These are phyloP conservation scores for Xylaria venustula DNA, from an alignment of 495 filamentous ascomycete genomes.

Conservation along the genomic window DNA sequence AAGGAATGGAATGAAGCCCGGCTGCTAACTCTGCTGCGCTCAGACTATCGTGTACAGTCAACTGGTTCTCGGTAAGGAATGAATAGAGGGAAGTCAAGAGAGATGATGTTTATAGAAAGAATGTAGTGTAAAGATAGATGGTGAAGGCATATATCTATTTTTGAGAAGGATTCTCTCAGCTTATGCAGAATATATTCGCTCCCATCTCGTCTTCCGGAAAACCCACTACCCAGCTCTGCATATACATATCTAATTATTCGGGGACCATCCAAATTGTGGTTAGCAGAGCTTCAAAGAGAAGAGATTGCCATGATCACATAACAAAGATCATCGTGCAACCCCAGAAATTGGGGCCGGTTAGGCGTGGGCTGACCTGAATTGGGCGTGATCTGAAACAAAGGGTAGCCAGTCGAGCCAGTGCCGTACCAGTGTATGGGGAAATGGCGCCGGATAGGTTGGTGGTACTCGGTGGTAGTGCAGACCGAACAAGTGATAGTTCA, in stretches of 20 bases:
- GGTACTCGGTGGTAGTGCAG: background rate
- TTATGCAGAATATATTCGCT: background rate
- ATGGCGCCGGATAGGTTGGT: no score
- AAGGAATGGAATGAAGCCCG: slow-evolving; percentile 16
- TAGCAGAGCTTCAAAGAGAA: slow-evolving; percentile 12
- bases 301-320: slow-evolving; percentile 25
- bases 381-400: slow-evolving; percentile 24
- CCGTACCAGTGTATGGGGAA: background rate
- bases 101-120: slow-evolving; percentile 5
- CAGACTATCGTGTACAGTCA: background rate
- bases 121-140: background rate
- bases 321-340: slow-evolving; percentile 16
- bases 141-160: background rate
- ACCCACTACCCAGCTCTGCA: background rate
- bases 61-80: slow-evolving; percentile 17
- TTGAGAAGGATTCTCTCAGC: background rate
- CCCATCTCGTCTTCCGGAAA: background rate
- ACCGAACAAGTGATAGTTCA: background rate
- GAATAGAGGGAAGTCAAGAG: slow-evolving; percentile 19
- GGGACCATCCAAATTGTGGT: background rate
- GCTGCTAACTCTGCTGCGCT: slow-evolving; percentile 3
- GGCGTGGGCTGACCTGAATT: no score
- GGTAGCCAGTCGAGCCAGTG: background rate
- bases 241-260: slow-evolving; percentile 15
- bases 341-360: background rate